Conservation (phyloP, 2,329 filamentous ascomycete species). For the Ophiostoma ulmi region DNA sequence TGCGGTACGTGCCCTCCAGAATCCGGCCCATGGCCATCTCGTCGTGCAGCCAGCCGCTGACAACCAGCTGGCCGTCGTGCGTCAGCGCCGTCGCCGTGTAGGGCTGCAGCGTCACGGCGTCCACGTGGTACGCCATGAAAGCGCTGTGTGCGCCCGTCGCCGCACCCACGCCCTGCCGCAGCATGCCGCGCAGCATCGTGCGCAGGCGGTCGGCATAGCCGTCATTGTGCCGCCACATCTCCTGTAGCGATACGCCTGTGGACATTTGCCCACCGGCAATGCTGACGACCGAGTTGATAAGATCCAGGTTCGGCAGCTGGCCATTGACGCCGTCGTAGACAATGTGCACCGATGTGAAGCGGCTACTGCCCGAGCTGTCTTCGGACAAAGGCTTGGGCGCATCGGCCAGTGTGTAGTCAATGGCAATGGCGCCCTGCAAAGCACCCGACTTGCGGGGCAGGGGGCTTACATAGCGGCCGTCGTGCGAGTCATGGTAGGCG, state of each 20-base stretch:
- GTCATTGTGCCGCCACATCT: constrained; percentile 75
- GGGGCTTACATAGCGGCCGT: constrained; percentile 62
- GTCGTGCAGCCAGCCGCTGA: constrained; percentile 88
- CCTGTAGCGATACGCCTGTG: constrained; percentile 75
- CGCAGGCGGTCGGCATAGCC: constrained; percentile 78
- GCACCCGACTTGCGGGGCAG: constrained; percentile 88
- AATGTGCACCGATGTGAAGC: constrained; percentile 83
- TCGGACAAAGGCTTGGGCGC: neutral
- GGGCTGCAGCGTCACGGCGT: constrained; percentile 88
- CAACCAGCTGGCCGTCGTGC: constrained; percentile 40
- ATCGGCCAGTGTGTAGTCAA: constrained; percentile 83
- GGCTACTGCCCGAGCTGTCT: constrained; percentile 35
- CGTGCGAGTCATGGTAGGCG: constrained; percentile 89
- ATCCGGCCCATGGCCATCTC: constrained; percentile 92
- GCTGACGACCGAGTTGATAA: constrained; percentile 87
- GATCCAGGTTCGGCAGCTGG: constrained; percentile 88
- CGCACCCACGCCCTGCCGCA: constrained; percentile 83
- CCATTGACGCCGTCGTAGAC: constrained; percentile 95
- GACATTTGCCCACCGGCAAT: constrained; percentile 91
- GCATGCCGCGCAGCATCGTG: constrained; percentile 88
- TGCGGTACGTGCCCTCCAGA: constrained; percentile 85
- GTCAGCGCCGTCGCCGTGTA: constrained; percentile 39
- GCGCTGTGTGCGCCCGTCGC: constrained; percentile 87
- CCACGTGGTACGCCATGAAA: constrained; percentile 97
- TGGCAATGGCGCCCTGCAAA: constrained; percentile 84